Base-by-base conservation (phyloP, 106 monocot genomes). In the Dendrobium chrysotoxum region DNA sequence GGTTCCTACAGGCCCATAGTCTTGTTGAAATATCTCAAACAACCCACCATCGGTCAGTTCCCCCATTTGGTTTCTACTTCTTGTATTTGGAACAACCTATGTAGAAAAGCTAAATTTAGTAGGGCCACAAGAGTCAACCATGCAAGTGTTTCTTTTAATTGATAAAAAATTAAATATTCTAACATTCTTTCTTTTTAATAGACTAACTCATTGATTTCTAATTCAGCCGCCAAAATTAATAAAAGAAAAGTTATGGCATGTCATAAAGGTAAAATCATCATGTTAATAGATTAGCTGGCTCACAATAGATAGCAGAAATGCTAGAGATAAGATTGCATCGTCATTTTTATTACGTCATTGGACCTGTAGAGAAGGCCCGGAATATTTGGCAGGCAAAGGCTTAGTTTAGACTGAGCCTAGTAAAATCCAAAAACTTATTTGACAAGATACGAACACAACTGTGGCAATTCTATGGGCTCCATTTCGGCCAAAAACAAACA, bases 31-130 rank as follows among this genome's bases (percentile, higher is more conserved):
- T 80, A 99, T 99, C 83, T 99, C 98, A 82, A 93, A 93, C 31
- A 99, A 82, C 67, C 98, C 98, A 35, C 98, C 98, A 80, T 99
- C 98, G 75, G 95, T 95, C 35, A 85, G 90, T 83, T 99, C 98
- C 18, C 95, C 98, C 98, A 99, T 99, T 86, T 99, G 98, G 73
- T 86, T 99, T 90, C 98, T 95, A 85, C 98, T 99, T 85, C 98
- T 82, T 15, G 98, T 94, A 81, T 99, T 90, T 25, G 95, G 98
- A 83, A 92, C 91, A 78, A 97, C 92, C 96, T 96, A 78, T 75
- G 80, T 21, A 20, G 28, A 39, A 35, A 35, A n/a, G 55, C 47
- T 28, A n/a, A 55, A 79, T 10, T 46, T 11, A 90, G 61, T 42
- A 31, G 12, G 4, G 26, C 40, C 41, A 20, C 28, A 74, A 74